Evolutionary conservation across 2,329 filamentous ascomycete species (phyloP).

Genomic region (Diaporthe citri): DNA sequence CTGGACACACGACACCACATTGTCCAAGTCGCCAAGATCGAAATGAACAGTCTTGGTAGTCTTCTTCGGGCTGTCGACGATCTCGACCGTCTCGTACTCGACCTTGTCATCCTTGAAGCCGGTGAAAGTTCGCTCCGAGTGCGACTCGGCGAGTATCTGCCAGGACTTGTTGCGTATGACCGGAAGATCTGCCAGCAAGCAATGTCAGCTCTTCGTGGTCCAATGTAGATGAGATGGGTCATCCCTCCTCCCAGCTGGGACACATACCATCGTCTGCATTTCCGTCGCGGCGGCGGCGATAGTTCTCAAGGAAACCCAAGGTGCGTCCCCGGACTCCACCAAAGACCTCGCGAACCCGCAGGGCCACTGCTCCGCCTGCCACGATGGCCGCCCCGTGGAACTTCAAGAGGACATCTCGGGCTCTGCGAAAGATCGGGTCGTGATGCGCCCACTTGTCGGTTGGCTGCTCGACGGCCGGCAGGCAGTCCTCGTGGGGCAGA

Average conservation of each 20-base stretch:
- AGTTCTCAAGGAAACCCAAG: not conserved
- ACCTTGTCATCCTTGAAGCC: not conserved
- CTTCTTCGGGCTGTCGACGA: not conserved
- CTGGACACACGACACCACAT: not conserved
- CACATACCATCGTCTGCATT: not conserved
- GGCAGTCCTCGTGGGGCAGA: not conserved
- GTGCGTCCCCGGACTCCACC: not conserved
- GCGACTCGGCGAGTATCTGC: constrained; percentile 35
- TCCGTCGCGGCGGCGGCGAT: not conserved
- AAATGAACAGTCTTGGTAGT: not conserved
- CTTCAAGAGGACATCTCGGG: not conserved
- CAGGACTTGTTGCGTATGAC: constrained; percentile 29
- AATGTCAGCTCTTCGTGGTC: not conserved
- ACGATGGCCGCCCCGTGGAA: not conserved
- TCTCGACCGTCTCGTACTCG: not conserved
- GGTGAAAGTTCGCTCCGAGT: not conserved
- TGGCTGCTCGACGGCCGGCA: not conserved
- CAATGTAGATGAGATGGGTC: not conserved
- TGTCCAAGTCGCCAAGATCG: not conserved
- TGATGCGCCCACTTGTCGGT: not conserved
- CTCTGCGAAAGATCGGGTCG: not conserved
- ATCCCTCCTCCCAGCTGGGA: not conserved
- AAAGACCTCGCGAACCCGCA: not conserved
- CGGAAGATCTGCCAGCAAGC: constrained; percentile 31
- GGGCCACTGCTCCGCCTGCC: not conserved